Conservation (phyloP, 2,329 filamentous ascomycete genomes). For the Hypoxylon sp. region DNA sequence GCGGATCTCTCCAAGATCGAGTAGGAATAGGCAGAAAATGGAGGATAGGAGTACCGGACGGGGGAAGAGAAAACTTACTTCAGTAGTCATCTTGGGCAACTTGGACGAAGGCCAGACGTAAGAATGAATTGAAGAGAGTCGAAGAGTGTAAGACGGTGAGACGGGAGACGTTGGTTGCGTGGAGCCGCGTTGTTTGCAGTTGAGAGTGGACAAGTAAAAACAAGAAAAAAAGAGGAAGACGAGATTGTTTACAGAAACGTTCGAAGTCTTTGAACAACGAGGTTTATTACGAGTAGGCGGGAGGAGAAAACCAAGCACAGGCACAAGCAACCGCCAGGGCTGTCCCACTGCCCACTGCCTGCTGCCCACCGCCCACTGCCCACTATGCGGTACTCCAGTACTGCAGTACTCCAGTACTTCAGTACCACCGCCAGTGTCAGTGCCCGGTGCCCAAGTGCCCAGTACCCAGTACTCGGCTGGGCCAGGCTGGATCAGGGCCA, state of each 20-base stretch:
- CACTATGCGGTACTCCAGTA: too few relatives aligned
- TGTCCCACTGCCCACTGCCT: too few relatives aligned
- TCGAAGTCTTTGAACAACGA: slow-evolving; percentile 42
- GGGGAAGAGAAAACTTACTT: slow-evolving; percentile 39
- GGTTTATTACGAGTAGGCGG: slow-evolving; percentile 35
- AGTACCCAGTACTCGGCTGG: too few relatives aligned
- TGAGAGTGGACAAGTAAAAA: slow-evolving; percentile 29
- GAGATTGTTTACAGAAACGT: slow-evolving; percentile 43
- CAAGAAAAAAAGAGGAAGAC: slow-evolving; percentile 24
- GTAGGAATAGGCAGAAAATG: slow-evolving; percentile 21
- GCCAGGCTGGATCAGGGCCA: too few relatives aligned
- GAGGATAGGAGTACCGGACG: not conserved
- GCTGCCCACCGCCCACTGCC: too few relatives aligned
- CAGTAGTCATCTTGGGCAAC: slow-evolving; percentile 44
- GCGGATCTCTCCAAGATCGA: slow-evolving; percentile 22
- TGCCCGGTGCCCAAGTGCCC: too few relatives aligned
- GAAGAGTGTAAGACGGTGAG: slow-evolving; percentile 7
- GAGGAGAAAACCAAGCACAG: slow-evolving; percentile 41
- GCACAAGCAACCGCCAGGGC: slow-evolving; percentile 34
- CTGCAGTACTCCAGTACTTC: too few relatives aligned
- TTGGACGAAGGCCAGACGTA: slow-evolving; percentile 21
- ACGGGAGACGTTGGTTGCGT: not conserved
- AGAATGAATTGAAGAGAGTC: slow-evolving; percentile 10
- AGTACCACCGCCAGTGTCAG: too few relatives aligned
- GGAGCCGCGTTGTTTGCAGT: slow-evolving; percentile 29